Evolutionary conservation across 2,329 filamentous ascomycete species (phyloP).

Genomic region (Cercospora sp.): DNA sequence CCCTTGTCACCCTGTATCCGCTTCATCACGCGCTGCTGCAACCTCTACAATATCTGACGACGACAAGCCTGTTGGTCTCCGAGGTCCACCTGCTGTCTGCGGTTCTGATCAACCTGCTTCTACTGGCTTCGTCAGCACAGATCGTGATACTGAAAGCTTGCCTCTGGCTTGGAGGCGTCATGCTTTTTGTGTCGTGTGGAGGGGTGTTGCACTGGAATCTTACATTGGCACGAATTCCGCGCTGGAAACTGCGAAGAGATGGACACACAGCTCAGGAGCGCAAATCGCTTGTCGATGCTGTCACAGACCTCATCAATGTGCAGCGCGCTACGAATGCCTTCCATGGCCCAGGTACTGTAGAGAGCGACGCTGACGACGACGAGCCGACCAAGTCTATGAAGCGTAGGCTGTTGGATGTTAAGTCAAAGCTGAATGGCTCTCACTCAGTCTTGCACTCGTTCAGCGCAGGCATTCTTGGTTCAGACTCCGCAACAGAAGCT

Average conservation of each 20-base stretch:
- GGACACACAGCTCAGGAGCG: slow-evolving; percentile 47
- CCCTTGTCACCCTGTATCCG: slow-evolving; percentile 70
- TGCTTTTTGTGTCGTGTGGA: slow-evolving; percentile 70
- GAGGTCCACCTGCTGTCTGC: slow-evolving; percentile 87
- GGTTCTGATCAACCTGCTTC: slow-evolving; percentile 75
- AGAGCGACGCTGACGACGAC: slow-evolving; percentile 54
- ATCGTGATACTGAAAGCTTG: slow-evolving; percentile 46
- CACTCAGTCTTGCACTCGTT: slow-evolving; percentile 24
- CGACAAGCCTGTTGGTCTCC: slow-evolving; percentile 80
- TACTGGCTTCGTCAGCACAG: slow-evolving; percentile 69
- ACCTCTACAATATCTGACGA: slow-evolving; percentile 77
- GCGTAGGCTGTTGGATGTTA: slow-evolving; percentile 19
- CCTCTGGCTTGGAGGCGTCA: slow-evolving; percentile 65
- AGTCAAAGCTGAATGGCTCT: slow-evolving; percentile 27
- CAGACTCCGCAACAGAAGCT: slow-evolving; percentile 31
- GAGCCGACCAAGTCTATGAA: slow-evolving; percentile 33
- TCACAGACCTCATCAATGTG: slow-evolving; percentile 43
- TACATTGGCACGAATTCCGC: slow-evolving; percentile 80
- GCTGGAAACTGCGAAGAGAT: slow-evolving; percentile 77
- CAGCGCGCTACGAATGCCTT: slow-evolving; percentile 35
- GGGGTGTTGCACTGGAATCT: slow-evolving; percentile 81
- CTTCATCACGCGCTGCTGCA: slow-evolving; percentile 76
- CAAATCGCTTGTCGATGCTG: slow-evolving; percentile 46
- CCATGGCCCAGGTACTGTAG: slow-evolving; percentile 26
- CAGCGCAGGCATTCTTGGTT: slow-evolving; percentile 20